Base-by-base conservation (phyloP, 345 rosid genomes). In the Camelina hispida region DNA sequence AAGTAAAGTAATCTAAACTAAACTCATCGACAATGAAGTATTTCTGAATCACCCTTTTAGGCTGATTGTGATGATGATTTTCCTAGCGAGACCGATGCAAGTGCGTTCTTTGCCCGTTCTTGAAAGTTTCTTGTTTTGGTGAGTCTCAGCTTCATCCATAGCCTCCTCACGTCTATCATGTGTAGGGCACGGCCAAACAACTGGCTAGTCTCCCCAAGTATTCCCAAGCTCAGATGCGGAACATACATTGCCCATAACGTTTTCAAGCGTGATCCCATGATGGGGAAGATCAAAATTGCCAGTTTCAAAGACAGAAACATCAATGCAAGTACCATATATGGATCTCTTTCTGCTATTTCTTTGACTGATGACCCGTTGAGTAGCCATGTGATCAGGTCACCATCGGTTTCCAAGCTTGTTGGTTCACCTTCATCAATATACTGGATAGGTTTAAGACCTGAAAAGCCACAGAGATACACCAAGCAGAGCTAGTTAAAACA, bases 1-100 rank as follows among this genome's bases (percentile, higher is more conserved):
- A 35, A 59, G 68, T 50, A 59, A 66, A 72, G 69, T 50, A 42
- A 71, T 28, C 73, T 66, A 62, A 54, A 69, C 57, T 63, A 71
- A 50, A 22, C 76, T 71, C 60, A 71, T 42, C 3, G 20, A 54
- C n/a, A 12, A 4, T 44, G 23, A 57, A 71, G 32, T 35, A 48
- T 7, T 20, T 59, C 42, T 20, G 23, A 58, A 58, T 42, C 43
- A 78, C 48, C 62, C 64, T 28, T 62, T 61, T 61, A 72, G 51
- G 63, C 81, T 61, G 68, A 67, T 58, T 86, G 81, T 7, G 94
- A 84, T 12, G 93, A 86, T 58, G 97, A 85, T 84, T 88, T 82
- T 2, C 97, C 97, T 78, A 94, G 62, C 0, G 90, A 85, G 65
- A 94, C 97, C 1, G 99, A 94, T 23, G 99, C 93, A 65, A 92